These are phyloP conservation scores for Moesziomyces globuligerus DNA, from an alignment of 1,284 basidiomycete species.

Conservation along the genomic window DNA sequence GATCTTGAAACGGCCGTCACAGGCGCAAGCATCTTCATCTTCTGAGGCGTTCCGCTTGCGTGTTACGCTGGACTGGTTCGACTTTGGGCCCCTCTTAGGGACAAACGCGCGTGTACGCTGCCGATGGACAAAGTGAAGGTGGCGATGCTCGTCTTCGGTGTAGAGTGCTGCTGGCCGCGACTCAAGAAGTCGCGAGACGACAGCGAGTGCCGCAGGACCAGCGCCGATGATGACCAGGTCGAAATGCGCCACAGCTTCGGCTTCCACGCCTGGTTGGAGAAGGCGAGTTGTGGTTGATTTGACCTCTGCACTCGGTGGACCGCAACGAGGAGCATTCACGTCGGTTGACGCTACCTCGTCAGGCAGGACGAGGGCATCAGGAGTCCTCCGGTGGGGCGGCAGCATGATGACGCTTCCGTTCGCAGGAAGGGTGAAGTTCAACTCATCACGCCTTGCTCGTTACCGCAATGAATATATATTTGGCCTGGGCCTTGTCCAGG, in stretches of 20 bases:
- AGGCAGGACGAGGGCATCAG: conserved; percentile 26
- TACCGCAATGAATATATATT: no score
- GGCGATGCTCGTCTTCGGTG: conserved; percentile 62
- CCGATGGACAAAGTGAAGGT: conserved; percentile 57
- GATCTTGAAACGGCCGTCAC: conserved; percentile 46
- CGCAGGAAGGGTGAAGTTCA: no score
- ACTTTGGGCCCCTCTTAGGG: conserved; percentile 19
- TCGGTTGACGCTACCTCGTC: conserved; percentile 5
- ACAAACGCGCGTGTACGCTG: conserved; percentile 13
- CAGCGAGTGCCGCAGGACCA: conserved; percentile 55
- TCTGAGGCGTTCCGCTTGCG: not conserved
- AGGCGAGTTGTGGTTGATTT: not conserved
- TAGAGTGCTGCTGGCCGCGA: conserved; percentile 60
- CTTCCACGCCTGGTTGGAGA: conserved; percentile 6
- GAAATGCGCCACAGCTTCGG: conserved; percentile 26
- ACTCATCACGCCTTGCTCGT: no score
- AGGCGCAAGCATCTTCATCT: conserved; percentile 14
- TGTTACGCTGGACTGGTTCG: not conserved
- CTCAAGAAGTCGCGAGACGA: conserved; percentile 57
- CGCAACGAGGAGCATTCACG: not conserved
- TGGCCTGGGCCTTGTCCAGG: no score
- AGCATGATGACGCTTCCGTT: conserved; percentile 20
- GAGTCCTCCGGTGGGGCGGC: conserved; percentile 32
- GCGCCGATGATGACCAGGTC: conserved; percentile 62
- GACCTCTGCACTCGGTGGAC: not conserved